A percentile compares a stretch with the other conserved stretches of the same genome.
These are phyloP conservation scores for Chamaecyparis obtusa DNA, from an alignment of 75 land plant species.

Conservation along the genomic window DNA sequence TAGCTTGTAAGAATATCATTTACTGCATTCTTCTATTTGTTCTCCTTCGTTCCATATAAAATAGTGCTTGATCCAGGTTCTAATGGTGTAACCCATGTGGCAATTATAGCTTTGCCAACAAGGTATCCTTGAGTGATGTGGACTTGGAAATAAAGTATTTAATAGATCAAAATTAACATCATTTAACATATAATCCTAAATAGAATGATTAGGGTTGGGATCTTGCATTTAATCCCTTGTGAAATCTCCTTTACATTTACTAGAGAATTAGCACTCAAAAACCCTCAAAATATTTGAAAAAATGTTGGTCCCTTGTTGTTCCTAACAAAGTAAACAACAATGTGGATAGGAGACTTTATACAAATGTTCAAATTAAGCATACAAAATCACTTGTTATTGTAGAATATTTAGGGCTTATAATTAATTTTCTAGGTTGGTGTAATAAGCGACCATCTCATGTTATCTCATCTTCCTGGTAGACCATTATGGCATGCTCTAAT, in stretches of 20 bases:
- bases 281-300: background rate
- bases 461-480: no score
- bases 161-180: background rate
- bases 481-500: no score
- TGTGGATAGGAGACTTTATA: background rate
- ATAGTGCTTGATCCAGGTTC: constrained; percentile 23
- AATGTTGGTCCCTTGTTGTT: background rate
- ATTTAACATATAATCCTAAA: background rate
- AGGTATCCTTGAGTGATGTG: constrained; percentile 46
- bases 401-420: no score
- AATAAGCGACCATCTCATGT: no score
- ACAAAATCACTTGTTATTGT: no score
- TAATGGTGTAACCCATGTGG: constrained; percentile 38
- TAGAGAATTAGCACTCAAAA: background rate
- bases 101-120: constrained; percentile 33
- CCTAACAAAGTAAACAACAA: background rate
- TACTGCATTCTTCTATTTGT: constrained; percentile 12
- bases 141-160: constrained; percentile 19
- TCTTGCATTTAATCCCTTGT: background rate
- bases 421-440: no score
- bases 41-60: constrained; percentile 21
- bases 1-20: constrained; percentile 22
- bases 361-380: background rate
- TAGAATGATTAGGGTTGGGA: background rate
- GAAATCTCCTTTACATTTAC: background rate